These are phyloP conservation scores for Punica granatum DNA, from an alignment of 345 rosid species.

Conservation along the genomic window DNA sequence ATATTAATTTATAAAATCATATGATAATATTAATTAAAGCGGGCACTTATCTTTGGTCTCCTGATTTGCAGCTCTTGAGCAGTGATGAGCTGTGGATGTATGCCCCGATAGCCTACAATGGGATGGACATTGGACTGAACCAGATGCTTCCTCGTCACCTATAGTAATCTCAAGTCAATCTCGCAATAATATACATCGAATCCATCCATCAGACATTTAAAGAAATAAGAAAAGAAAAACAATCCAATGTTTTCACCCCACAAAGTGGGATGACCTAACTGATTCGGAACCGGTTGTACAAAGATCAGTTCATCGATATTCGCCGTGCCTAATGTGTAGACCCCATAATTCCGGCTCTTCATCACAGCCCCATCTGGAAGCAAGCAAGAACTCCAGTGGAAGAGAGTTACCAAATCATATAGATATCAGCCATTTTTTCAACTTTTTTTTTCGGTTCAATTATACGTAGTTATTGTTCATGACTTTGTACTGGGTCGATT, in stretches of 20 bases:
- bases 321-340: neutral
- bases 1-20: neutral
- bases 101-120: constrained; percentile 90
- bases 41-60: neutral
- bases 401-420: neutral
- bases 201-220: neutral
- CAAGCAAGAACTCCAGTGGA: neutral
- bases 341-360: neutral
- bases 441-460: neutral
- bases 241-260: neutral
- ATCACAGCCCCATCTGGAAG: neutral
- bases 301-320: neutral
- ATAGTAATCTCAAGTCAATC: neutral
- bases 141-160: constrained; percentile 36
- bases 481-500: neutral
- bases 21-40: neutral
- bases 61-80: constrained; percentile 62
- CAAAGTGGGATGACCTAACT: neutral
- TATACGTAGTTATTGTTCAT: neutral
- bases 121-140: constrained; percentile 70
- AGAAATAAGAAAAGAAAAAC: too few species aligned
- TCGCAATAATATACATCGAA: neutral
- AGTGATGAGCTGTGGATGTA: constrained; percentile 97
- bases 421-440: neutral
- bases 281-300: neutral